Percentiles rank a stretch among this genome's conserved stretches.
phyloP scores from a whole-genome alignment of 352 stramenopile genomes.

The Phytophthora ohioensis region DNA sequence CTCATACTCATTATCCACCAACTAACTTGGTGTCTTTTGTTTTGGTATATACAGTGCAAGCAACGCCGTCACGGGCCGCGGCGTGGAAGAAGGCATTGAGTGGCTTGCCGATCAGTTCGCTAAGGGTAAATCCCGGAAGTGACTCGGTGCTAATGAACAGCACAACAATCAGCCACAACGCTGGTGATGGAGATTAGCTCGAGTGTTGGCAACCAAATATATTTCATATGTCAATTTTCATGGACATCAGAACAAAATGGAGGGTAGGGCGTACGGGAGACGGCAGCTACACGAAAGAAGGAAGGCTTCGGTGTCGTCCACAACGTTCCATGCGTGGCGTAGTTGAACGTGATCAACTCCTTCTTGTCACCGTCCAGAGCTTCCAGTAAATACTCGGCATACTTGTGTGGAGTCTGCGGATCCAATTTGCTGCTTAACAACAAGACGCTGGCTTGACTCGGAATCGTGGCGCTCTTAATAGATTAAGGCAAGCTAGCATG shows the following conservation, averaged over 20 bases:
- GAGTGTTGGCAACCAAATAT: slow-evolving; percentile 21
- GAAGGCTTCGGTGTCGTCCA: slow-evolving; percentile 32
- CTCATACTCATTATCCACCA: neutral
- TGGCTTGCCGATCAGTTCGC: slow-evolving; percentile 85
- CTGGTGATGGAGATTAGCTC: slow-evolving; percentile 18
- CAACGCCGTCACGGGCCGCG: slow-evolving; percentile 82
- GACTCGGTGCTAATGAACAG: slow-evolving; percentile 3
- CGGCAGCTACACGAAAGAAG: neutral
- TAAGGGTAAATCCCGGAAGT: slow-evolving; percentile 72
- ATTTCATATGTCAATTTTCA: slow-evolving; percentile 18
- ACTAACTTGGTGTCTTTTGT: neutral
- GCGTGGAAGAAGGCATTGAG: slow-evolving; percentile 83
- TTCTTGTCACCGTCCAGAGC: neutral
- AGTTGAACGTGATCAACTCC: slow-evolving; percentile 3
- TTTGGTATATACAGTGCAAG: slow-evolving; percentile 56
- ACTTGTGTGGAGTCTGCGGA: slow-evolving; percentile 61
- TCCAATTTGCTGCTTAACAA: slow-evolving; percentile 62
- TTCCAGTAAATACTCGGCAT: slow-evolving; percentile 44
- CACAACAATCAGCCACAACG: slow-evolving; percentile 8
- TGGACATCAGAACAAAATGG: neutral
- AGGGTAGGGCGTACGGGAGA: too few relatives aligned
- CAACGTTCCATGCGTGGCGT: slow-evolving; percentile 45
- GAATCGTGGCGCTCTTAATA: slow-evolving; percentile 42
- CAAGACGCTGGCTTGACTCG: slow-evolving; percentile 48
- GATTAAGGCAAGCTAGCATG: slow-evolving; percentile 4